Conservation (phyloP, 495 filamentous ascomycete genomes). For the Collariella sp. region DNA sequence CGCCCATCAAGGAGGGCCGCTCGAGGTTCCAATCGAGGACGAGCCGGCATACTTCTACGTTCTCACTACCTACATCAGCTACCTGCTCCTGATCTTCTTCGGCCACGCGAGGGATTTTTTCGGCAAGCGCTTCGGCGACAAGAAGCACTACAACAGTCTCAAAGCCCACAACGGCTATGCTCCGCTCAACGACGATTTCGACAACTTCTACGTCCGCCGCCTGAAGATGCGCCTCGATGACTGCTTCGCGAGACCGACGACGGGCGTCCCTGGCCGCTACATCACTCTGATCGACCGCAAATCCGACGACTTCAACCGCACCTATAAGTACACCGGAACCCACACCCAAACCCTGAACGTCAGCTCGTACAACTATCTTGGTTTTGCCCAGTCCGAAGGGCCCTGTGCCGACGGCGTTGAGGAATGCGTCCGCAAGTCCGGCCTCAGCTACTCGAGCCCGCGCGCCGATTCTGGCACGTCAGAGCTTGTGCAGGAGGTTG, state of each 20-base stretch:
- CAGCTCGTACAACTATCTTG: conserved; percentile 98
- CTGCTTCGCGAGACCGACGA: conserved; percentile 85
- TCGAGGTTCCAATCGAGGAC: conserved; percentile 80
- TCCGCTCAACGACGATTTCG: conserved; percentile 95
- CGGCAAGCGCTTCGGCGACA: conserved; percentile 82
- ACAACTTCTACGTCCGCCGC: conserved; percentile 93
- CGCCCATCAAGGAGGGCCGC: conserved; percentile 60
- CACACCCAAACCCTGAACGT: conserved; percentile 94
- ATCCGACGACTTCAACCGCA: conserved; percentile 79
- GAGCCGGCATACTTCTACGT: conserved; percentile 96
- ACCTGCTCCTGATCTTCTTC: conserved; percentile 89
- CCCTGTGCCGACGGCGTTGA: conserved; percentile 93
- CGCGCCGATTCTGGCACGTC: conserved; percentile 78
- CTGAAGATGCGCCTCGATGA: conserved; percentile 93
- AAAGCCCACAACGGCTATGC: conserved; percentile 82
- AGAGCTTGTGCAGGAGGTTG: conserved; percentile 80
- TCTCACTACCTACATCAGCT: conserved; percentile 94
- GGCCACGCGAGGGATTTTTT: conserved; percentile 97
- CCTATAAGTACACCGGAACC: conserved; percentile 80
- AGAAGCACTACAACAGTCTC: conserved; percentile 72
- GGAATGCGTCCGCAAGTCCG: conserved; percentile 72
- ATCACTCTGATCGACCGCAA: conserved; percentile 85
- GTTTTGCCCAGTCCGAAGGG: conserved; percentile 95
- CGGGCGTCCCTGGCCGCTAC: conserved; percentile 86
- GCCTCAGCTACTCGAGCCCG: conserved; percentile 69